phyloP scores from a whole-genome alignment of 2,329 filamentous ascomycete genomes.

The Fonsecaea erecta region DNA sequence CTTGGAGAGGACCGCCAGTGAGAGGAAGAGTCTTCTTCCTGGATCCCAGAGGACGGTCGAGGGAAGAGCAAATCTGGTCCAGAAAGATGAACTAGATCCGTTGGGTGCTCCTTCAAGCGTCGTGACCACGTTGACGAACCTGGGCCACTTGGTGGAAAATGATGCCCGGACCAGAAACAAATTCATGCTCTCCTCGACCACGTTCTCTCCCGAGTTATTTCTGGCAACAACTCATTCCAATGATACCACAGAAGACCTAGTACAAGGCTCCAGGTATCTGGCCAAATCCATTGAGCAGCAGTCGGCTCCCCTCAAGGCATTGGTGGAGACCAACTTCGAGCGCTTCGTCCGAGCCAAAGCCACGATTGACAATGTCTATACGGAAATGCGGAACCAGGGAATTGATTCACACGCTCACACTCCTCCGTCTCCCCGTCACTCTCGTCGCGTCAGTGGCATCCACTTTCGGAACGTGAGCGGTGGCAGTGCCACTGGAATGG shows the following conservation, averaged over 20 bases:
- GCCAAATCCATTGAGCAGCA: constrained; percentile 96
- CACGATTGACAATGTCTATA: constrained; percentile 98
- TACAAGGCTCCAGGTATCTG: constrained; percentile 81
- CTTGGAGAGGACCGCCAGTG: constrained; percentile 74
- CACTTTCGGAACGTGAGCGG: constrained; percentile 62
- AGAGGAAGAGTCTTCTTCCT: constrained; percentile 67
- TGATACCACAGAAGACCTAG: constrained; percentile 79
- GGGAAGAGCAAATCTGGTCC: constrained; percentile 76
- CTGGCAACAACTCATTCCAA: constrained; percentile 88
- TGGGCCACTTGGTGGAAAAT: constrained; percentile 81
- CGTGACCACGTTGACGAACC: constrained; percentile 74
- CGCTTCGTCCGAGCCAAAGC: constrained; percentile 96
- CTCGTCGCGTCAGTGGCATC: constrained; percentile 65
- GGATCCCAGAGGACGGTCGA: constrained; percentile 71
- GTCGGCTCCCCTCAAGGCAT: constrained; percentile 90
- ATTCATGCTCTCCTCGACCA: constrained; percentile 93
- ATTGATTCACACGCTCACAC: constrained; percentile 48
- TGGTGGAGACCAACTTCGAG: constrained; percentile 98
- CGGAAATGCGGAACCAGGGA: constrained; percentile 85
- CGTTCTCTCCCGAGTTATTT: constrained; percentile 88
- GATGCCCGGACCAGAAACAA: constrained; percentile 81
- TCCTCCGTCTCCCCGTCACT: constrained; percentile 45
- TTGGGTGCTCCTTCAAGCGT: constrained; percentile 88
- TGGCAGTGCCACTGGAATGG: constrained; percentile 46
- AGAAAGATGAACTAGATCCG: constrained; percentile 91